phyloP scores from a whole-genome alignment of 1,284 basidiomycete species.

The Mycocalia duriaeana region DNA sequence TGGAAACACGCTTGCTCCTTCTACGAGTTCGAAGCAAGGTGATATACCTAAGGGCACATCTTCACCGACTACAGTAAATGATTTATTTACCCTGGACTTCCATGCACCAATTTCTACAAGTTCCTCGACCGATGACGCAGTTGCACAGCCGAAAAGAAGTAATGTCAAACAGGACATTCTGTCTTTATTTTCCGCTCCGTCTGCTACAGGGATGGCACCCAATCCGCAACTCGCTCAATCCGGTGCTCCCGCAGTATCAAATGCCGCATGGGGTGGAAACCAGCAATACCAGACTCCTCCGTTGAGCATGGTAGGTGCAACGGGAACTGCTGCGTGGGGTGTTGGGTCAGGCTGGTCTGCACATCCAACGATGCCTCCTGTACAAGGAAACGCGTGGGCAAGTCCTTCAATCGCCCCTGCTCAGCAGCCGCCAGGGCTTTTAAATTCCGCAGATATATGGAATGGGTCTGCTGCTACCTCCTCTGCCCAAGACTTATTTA shows the following conservation, averaged over 20 bases:
- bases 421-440: slow-evolving; percentile 24
- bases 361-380: slow-evolving; percentile 20
- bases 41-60: too few relatives aligned
- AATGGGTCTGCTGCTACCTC: slow-evolving; percentile 22
- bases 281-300: slow-evolving; percentile 19
- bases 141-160: slow-evolving; percentile 44
- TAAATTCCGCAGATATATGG: slow-evolving; percentile 58
- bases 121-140: slow-evolving; percentile 21
- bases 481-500: slow-evolving; percentile 29
- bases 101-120: slow-evolving; percentile 44
- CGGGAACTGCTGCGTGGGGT: slow-evolving; percentile 61
- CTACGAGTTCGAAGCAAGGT: too few relatives aligned
- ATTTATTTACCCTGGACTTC: slow-evolving; percentile 86
- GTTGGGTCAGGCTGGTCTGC: slow-evolving; percentile 56
- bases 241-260: slow-evolving; percentile 12
- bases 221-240: slow-evolving; percentile 27
- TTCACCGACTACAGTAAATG: slow-evolving; percentile 49
- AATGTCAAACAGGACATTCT: slow-evolving; percentile 85
- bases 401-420: slow-evolving; percentile 19
- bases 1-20: too few relatives aligned
- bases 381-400: slow-evolving; percentile 40
- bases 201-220: slow-evolving; percentile 26
- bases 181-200: slow-evolving; percentile 68
- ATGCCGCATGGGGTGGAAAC: slow-evolving; percentile 23
- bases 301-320: slow-evolving; percentile 53